phyloP scores from a whole-genome alignment of 192 early-diverging fungal species.

The Entomortierella chlamydospora region DNA sequence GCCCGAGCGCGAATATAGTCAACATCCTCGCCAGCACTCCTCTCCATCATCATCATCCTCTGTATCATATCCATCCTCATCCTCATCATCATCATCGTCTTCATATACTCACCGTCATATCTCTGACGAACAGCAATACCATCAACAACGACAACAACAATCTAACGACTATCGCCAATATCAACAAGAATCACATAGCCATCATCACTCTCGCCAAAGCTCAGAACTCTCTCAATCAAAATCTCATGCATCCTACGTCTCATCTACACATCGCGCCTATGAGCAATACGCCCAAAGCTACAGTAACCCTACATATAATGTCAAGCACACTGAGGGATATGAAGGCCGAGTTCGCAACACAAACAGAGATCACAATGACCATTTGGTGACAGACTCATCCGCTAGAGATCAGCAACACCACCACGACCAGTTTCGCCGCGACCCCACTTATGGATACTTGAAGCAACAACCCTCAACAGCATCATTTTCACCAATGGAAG shows the following conservation, averaged over 20 bases:
- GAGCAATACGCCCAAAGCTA: slow-evolving; percentile 15
- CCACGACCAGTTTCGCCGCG: slow-evolving; percentile 29
- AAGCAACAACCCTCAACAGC: slow-evolving; percentile 28
- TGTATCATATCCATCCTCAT: not conserved
- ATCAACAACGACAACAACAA: slow-evolving; percentile 17
- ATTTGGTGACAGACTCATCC: slow-evolving; percentile 27
- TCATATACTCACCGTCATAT: not conserved
- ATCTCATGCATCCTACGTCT: not conserved
- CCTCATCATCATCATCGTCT: slow-evolving; percentile 1
- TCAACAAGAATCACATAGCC: not conserved
- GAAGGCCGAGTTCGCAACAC: slow-evolving; percentile 48
- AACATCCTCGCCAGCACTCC: slow-evolving; percentile 11
- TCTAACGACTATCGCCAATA: slow-evolving; percentile 7
- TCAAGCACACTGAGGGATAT: slow-evolving; percentile 45
- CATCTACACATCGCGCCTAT: slow-evolving; percentile 3
- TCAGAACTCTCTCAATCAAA: not conserved
- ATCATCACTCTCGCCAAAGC: not conserved
- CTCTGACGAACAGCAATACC: slow-evolving; percentile 5
- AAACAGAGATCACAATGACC: slow-evolving; percentile 48
- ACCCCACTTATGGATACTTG: slow-evolving; percentile 19
- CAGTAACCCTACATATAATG: not conserved
- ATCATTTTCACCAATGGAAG: slow-evolving; percentile 1
- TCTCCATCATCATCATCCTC: slow-evolving; percentile 9
- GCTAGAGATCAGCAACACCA: slow-evolving; percentile 44
- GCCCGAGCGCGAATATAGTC: slow-evolving; percentile 6